Evolutionary conservation across 257 asterid genomes (phyloP), one percentile per base, ranked within the genome.

Genomic region (Leonotis leonurus): DNA sequence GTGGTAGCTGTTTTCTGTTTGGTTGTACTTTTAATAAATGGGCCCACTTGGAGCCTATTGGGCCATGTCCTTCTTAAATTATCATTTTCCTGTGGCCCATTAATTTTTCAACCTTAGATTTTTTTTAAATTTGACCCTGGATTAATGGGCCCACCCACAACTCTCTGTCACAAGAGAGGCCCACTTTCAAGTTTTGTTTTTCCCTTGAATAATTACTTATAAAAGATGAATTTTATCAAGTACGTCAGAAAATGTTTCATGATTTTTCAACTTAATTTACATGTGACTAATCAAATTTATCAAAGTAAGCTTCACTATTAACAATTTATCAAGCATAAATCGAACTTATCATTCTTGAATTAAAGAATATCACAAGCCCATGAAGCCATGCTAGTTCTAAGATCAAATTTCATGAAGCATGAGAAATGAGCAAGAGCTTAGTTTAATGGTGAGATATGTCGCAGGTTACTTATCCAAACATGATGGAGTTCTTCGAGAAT

Each of bases 381-480:
- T 33, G 39, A 33, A 30, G 0, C 35, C 35, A 30, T 13, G 5
- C 14, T 29, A 53, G 60, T 1, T 33, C 6, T 12, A n/a, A 12
- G 33, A 37, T 64, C 8, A 17, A 36, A 2, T 13, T 36, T 20
- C 30, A 46, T 33, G 66, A 32, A 43, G 22, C n/a, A 18, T 30
- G 14, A n/a, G 48, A 41, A 41, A 41, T 7, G 12, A 65, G 17
- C 3, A 53, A 8, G 12, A 21, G n/a, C 9, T 8, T 21, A 33
- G 24, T 18, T 5, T 10, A 17, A 48, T 17, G 14, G 9, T 27
- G 56, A 43, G 43, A 6, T 14, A 6, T 8, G 36, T 50, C 49
- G 48, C 85, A 87, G 99, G 99, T 89, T 43, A 93, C 99, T 22
- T 93, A 93, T 78, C 97, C 99, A 71, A 93, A 93, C 79, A 93